Conservation (phyloP, 495 filamentous ascomycete species). For the Pyrenula massariospora region DNA sequence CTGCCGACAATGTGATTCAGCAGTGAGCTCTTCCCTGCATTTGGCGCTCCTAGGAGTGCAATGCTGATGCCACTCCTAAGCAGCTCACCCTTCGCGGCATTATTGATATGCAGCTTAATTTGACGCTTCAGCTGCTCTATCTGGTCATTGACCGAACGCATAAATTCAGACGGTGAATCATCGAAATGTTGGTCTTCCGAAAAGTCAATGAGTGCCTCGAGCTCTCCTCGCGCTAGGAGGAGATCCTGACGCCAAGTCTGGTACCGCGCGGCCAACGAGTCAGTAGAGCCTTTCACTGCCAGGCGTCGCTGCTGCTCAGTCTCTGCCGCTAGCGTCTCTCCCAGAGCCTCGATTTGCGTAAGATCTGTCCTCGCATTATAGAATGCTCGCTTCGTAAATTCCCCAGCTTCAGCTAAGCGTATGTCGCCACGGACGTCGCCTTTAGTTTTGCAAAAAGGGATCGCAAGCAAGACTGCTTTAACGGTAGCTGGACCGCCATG, state of each 20-base stretch:
- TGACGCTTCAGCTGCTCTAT: constrained; percentile 45
- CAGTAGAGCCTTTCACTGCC: constrained; percentile 66
- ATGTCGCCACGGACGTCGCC: constrained; percentile 26
- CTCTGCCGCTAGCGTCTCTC: constrained; percentile 72
- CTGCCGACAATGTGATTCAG: constrained; percentile 85
- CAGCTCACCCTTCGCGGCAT: constrained; percentile 74
- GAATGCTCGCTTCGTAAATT: constrained; percentile 91
- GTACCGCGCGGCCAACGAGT: constrained; percentile 63
- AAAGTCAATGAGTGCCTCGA: constrained; percentile 95
- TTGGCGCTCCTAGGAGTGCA: constrained; percentile 80
- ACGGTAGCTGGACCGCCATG: constrained; percentile 88
- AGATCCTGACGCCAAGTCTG: constrained; percentile 72
- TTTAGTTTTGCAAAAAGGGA: constrained; percentile 32
- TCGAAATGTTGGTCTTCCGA: constrained; percentile 96
- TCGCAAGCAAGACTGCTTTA: constrained; percentile 69
- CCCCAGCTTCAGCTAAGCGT: constrained; percentile 87
- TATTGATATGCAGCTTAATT: constrained; percentile 56
- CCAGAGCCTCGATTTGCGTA: constrained; percentile 86
- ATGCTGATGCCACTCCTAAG: constrained; percentile 77
- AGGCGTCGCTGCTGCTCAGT: constrained; percentile 89
- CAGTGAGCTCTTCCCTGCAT: constrained; percentile 89
- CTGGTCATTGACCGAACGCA: constrained; percentile 52
- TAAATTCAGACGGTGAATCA: constrained; percentile 63
- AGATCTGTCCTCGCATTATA: constrained; percentile 75
- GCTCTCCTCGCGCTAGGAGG: constrained; percentile 72